These are phyloP conservation scores for Ustilago nuda DNA, from an alignment of 1,284 basidiomycete species.

Conservation along the genomic window DNA sequence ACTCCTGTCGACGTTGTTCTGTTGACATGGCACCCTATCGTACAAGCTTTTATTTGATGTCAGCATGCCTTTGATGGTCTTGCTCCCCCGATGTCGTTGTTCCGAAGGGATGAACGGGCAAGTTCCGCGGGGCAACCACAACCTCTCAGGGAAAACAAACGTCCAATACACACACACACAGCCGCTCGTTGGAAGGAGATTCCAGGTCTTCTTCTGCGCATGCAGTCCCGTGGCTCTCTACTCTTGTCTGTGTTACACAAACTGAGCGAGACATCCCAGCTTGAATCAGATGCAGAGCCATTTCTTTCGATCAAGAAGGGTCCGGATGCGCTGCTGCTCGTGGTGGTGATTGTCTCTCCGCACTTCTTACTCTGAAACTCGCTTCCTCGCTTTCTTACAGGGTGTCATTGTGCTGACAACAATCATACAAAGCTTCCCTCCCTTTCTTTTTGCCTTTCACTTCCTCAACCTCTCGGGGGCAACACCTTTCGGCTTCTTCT, in stretches of 20 bases:
- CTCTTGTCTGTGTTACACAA: too few relatives aligned
- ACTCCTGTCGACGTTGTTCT: not conserved
- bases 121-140: not conserved
- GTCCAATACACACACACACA: not conserved
- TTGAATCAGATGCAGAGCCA: too few relatives aligned
- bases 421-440: conserved; percentile 2
- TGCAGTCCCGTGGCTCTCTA: not conserved
- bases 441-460: not conserved
- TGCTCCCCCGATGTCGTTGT: too few relatives aligned
- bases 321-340: not conserved
- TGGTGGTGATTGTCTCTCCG: not conserved
- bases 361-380: not conserved
- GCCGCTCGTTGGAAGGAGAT: not conserved
- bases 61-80: too few relatives aligned
- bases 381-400: not conserved
- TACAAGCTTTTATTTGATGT: too few relatives aligned
- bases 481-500: not conserved
- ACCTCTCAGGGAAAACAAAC: not conserved
- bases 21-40: too few relatives aligned
- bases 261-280: too few relatives aligned
- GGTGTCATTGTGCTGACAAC: not conserved
- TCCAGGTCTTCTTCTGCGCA: not conserved
- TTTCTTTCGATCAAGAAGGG: not conserved
- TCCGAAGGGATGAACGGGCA: too few relatives aligned
- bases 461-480: not conserved